Evolutionary conservation across 495 filamentous ascomycete genomes (phyloP), one percentile per base, ranked within the genome.

Genomic region (Podospora pseudocomata): DNA sequence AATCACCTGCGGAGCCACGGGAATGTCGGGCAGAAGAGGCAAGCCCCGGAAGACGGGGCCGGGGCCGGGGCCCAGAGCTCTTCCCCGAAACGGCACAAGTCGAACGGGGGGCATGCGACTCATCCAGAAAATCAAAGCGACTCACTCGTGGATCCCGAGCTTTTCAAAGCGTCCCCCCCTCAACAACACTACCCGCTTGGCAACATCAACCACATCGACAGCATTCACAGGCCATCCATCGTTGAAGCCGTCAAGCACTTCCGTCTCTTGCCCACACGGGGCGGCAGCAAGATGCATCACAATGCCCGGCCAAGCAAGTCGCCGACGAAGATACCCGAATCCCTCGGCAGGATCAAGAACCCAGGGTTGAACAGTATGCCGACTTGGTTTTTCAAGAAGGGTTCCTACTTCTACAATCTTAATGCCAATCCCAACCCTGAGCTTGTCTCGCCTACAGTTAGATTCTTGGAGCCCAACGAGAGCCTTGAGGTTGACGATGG

Each of bases 331-430:
- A 28, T 77, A 2, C 66, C 70, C 5, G 39, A 61, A 19, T 64
- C 73, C 19, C 64, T 76, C 56, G 75, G 77, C 23, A 71, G 67
- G 49, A 26, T 67, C 30, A 70, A 54, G 59, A 79, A 79, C 53
- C 77, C 77, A 2, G 77, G 77, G 20, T 30, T 79, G 65, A 65
- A 20, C 6, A 79, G 72, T 28, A 68, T 79, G 49, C 77, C 77
- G n/a, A 39, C 19, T 16, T 67, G 19, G 11, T 79, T 77, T 53
- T 75, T 64, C 32, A 49, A 39, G 3, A 28, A 27, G 6, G 61
- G 61, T 5, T 63, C 61, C 9, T 23, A 63, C 20, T 63, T 63
- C 20, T 23, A 63, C 30, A 49, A 20, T 1, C 28, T 63, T 58
- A 28, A 32, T n/a, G 54, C 61, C 19, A 28, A 32, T 2, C 18